A percentile compares a stretch with the other conserved stretches of the same genome.
Evolutionary conservation across 106 monocot species (phyloP).

Genomic region (Triglochin maritima): DNA sequence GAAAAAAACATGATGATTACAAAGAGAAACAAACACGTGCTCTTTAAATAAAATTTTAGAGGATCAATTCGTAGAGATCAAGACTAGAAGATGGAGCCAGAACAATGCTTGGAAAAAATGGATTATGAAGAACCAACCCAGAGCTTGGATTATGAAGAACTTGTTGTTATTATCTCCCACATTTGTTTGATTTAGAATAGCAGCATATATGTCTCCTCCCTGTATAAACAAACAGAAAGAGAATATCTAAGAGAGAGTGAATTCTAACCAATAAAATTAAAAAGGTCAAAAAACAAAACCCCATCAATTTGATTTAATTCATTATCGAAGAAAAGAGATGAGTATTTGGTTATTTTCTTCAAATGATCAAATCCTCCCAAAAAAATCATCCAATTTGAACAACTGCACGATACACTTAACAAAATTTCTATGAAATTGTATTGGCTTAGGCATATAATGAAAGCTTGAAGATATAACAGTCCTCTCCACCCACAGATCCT

Average conservation of each 20-base stretch:
- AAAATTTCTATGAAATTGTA: not conserved
- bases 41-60: too few relatives aligned
- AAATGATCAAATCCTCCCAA: not conserved
- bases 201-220: slow-evolving; percentile 81
- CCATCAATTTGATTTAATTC: not conserved
- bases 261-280: not conserved
- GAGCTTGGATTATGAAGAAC: slow-evolving; percentile 79
- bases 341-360: not conserved
- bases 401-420: not conserved
- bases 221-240: slow-evolving; percentile 6
- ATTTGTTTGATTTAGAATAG: slow-evolving; percentile 81
- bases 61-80: too few relatives aligned
- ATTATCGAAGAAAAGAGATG: not conserved
- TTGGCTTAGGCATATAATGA: too few relatives aligned
- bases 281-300: not conserved
- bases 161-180: slow-evolving; percentile 89
- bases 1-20: too few relatives aligned
- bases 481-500: too few relatives aligned
- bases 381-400: not conserved
- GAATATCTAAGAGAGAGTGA: slow-evolving; percentile 8
- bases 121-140: slow-evolving; percentile 41
- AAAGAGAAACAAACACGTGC: too few relatives aligned
- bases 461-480: too few relatives aligned
- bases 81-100: too few relatives aligned
- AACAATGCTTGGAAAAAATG: too few relatives aligned